Evolutionary conservation across 73 alveolate species (phyloP).

Genomic region (Paraurostyla sp.): DNA sequence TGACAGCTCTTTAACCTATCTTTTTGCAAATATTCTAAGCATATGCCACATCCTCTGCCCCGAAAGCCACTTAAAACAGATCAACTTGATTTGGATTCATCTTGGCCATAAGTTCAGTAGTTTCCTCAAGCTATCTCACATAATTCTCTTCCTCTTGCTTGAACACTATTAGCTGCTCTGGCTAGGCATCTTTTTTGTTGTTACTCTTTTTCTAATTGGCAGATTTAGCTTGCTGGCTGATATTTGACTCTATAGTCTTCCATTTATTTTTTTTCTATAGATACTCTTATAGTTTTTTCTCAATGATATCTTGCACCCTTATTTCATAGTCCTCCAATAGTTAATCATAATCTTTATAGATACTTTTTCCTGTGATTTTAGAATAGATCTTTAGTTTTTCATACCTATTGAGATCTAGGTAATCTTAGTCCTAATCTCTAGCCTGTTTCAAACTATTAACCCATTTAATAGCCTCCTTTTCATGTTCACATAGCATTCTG

Average conservation of each 20-base stretch:
- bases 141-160: conserved; percentile 55
- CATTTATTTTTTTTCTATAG: conserved; percentile 29
- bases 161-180: background rate
- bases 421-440: conserved; percentile 42
- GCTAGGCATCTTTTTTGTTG: background rate
- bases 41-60: conserved; percentile 1
- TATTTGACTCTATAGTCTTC: conserved; percentile 31
- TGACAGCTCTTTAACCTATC: conserved; percentile 12
- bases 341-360: conserved; percentile 71
- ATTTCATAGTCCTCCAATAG: conserved; percentile 55
- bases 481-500: conserved; percentile 35
- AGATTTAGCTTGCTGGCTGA: background rate
- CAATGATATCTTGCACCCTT: conserved; percentile 28
- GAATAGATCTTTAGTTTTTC: conserved; percentile 56
- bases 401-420: conserved; percentile 62
- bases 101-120: conserved; percentile 23
- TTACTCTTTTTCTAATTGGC: background rate
- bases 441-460: conserved; percentile 44
- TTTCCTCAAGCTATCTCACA: conserved; percentile 33
- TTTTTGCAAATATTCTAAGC: conserved; percentile 34
- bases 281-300: conserved; percentile 28
- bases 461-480: conserved; percentile 62
- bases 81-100: conserved; percentile 29
- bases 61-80: conserved; percentile 51
- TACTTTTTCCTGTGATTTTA: conserved; percentile 64